A percentile compares a stretch with the other conserved stretches of the same genome.
These are phyloP conservation scores for Fusarium praegraminearum DNA, from an alignment of 2,329 filamentous ascomycete genomes.

Conservation along the genomic window DNA sequence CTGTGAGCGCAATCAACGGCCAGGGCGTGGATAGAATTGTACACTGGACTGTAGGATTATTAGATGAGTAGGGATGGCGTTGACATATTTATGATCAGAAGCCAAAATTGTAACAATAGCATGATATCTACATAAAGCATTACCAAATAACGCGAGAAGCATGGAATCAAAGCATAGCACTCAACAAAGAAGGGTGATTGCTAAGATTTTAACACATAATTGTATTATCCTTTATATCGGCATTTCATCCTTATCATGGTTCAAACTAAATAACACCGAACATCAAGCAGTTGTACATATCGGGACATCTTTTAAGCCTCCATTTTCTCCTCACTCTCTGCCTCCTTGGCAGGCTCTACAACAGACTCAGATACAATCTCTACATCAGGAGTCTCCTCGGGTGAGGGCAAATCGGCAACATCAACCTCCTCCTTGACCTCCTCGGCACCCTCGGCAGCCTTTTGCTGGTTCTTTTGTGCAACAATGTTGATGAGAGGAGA, in stretches of 20 bases:
- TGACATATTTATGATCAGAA: neutral
- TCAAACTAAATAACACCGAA: slow-evolving; percentile 42
- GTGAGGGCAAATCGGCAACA: slow-evolving; percentile 55
- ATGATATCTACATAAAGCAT: neutral
- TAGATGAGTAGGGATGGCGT: slow-evolving; percentile 60
- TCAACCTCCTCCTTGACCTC: slow-evolving; percentile 48
- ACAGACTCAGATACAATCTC: slow-evolving; percentile 7
- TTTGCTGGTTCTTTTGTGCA: slow-evolving; percentile 60
- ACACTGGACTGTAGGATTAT: slow-evolving; percentile 76
- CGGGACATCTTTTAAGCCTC: slow-evolving; percentile 36
- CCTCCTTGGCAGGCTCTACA: slow-evolving; percentile 19
- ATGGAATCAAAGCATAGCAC: neutral
- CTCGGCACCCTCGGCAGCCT: slow-evolving; percentile 53
- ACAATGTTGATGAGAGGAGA: slow-evolving; percentile 82
- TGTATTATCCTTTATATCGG: slow-evolving; percentile 44
- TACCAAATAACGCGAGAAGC: neutral
- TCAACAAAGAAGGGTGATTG: neutral
- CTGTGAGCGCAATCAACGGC: slow-evolving; percentile 88
- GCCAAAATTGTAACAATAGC: slow-evolving; percentile 3
- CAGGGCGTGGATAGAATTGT: slow-evolving; percentile 83
- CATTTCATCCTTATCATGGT: slow-evolving; percentile 32
- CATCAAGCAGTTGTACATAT: slow-evolving; percentile 38
- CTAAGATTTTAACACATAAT: neutral
- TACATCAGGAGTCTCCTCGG: slow-evolving; percentile 44
- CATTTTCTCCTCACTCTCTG: slow-evolving; percentile 19